Evolutionary conservation across 2,329 filamentous ascomycete genomes (phyloP).

Genomic region (Colletotrichum salicis): DNA sequence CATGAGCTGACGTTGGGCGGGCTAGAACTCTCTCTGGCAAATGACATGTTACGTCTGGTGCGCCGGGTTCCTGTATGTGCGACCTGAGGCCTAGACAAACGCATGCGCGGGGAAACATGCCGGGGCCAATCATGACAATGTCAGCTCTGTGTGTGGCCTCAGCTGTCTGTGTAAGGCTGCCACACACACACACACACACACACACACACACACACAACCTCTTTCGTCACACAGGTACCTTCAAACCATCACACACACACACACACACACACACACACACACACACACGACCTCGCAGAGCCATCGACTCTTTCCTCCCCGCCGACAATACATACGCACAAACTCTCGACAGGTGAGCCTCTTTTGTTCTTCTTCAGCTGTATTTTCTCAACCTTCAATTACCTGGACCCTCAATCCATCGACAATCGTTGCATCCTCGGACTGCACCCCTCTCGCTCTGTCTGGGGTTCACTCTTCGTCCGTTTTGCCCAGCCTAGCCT

Average conservation of each 20-base stretch:
- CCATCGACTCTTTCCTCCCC: conserved; percentile 31
- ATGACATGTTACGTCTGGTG: background rate
- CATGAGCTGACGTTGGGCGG: background rate
- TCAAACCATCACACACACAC: background rate
- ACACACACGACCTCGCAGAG: background rate
- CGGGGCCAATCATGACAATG: background rate
- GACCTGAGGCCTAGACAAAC: background rate
- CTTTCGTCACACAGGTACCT: conserved; percentile 32
- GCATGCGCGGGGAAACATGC: conserved; percentile 1
- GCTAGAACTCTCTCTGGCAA: background rate
- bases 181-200: background rate
- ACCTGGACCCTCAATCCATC: background rate
- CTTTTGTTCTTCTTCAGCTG: background rate
- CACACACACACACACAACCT: conserved; percentile 15
- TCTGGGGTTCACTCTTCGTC: background rate
- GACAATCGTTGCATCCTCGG: background rate
- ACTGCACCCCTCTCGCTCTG: background rate
- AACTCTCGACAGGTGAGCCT: conserved; percentile 13
- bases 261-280: too few species aligned
- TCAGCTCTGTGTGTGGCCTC: background rate
- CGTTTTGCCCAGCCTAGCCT: conserved; percentile 24
- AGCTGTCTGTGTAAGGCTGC: background rate
- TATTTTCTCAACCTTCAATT: background rate
- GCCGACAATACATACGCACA: conserved; percentile 27
- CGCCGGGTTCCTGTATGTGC: background rate